phyloP scores from a whole-genome alignment of 2,329 filamentous ascomycete genomes.

The Zasmidium angulare region DNA sequence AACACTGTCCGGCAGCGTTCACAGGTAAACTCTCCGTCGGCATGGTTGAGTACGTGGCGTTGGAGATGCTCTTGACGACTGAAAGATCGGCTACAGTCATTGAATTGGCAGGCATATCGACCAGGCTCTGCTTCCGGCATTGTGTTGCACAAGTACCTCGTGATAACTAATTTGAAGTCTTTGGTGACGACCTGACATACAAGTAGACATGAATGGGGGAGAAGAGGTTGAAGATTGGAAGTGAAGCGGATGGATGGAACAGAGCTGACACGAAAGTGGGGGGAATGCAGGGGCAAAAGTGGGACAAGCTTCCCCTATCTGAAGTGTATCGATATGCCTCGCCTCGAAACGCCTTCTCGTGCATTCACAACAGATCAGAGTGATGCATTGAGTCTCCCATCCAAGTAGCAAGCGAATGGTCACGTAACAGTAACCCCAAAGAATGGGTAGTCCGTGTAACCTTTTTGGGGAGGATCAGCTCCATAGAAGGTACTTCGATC shows the following conservation, averaged over 20 bases:
- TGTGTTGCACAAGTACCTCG: background rate
- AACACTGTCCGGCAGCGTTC: slow-evolving; percentile 61
- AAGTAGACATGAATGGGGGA: background rate
- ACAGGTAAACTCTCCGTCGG: slow-evolving; percentile 56
- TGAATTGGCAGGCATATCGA: slow-evolving; percentile 41
- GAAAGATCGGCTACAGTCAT: slow-evolving; percentile 54
- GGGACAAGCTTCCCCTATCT: background rate
- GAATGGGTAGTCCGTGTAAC: slow-evolving; percentile 46
- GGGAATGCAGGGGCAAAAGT: background rate
- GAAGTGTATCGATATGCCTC: background rate
- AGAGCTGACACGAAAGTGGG: slow-evolving; percentile 1
- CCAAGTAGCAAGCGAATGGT: too few relatives aligned
- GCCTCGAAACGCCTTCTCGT: too few relatives aligned
- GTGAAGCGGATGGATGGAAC: background rate
- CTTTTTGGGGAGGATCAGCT: slow-evolving; percentile 34
- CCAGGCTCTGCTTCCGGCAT: slow-evolving; percentile 2
- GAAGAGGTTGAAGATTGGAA: too few relatives aligned
- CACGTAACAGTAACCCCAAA: slow-evolving; percentile 22
- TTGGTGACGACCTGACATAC: background rate
- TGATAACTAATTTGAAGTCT: background rate
- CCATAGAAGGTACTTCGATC: slow-evolving; percentile 49
- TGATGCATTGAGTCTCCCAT: too few relatives aligned
- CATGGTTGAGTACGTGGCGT: slow-evolving; percentile 59
- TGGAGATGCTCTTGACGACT: slow-evolving; percentile 60
- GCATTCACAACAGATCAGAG: too few relatives aligned